phyloP scores from a whole-genome alignment of 192 early-diverging fungal genomes.

The Coemansia reversa region DNA sequence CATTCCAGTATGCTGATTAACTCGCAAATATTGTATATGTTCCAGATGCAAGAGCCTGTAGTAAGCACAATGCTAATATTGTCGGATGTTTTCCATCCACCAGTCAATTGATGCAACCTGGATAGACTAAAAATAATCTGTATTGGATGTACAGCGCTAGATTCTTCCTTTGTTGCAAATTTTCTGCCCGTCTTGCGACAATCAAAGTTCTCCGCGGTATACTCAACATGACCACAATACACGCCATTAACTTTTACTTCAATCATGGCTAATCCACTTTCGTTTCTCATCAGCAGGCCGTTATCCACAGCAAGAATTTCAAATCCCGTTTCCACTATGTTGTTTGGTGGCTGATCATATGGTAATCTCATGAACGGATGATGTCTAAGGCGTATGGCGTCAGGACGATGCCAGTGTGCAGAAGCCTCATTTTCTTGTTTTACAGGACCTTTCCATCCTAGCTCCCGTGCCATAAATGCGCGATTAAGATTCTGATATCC shows the following conservation, averaged over 20 bases:
- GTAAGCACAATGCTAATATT: constrained; percentile 39
- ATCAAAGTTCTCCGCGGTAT: constrained; percentile 40
- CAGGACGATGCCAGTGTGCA: constrained; percentile 66
- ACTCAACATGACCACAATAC: constrained; percentile 57
- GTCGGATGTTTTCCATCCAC: constrained; percentile 28
- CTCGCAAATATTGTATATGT: constrained; percentile 17
- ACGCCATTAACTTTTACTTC: constrained; percentile 57
- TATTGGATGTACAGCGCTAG: constrained; percentile 17
- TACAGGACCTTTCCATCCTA: constrained; percentile 52
- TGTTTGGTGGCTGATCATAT: constrained; percentile 32
- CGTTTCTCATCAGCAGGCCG: constrained; percentile 36
- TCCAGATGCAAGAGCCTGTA: constrained; percentile 23
- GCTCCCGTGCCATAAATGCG: constrained; percentile 62
- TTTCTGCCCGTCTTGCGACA: constrained; percentile 18
- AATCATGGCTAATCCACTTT: constrained; percentile 58
- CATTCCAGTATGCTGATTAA: constrained; percentile 3
- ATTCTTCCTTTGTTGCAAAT: constrained; percentile 25
- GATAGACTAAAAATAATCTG: constrained; percentile 11
- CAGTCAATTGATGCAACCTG: constrained; percentile 21
- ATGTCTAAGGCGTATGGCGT: constrained; percentile 59
- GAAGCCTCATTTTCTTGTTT: constrained; percentile 58
- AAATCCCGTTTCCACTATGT: constrained; percentile 14
- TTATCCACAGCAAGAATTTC: constrained; percentile 35
- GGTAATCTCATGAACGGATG: constrained; percentile 62
- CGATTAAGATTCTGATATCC: constrained; percentile 67